Evolutionary conservation across 2,329 filamentous ascomycete genomes (phyloP), one percentile per base, ranked within the genome.

Genomic region (Gaeumannomyces tritici): DNA sequence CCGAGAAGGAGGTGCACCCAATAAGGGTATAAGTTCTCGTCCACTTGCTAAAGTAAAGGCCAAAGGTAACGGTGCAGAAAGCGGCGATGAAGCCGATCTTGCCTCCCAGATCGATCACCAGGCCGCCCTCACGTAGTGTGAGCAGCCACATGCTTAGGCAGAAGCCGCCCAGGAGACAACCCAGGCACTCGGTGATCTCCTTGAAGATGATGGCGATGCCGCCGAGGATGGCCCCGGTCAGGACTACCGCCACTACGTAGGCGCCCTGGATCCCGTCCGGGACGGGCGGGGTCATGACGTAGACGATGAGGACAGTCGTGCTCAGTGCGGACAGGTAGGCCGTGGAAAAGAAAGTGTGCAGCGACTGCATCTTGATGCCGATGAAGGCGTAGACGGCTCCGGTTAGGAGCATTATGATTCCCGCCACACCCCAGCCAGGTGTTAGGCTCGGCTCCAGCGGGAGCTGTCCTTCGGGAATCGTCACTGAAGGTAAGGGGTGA

Each of bases 91-190:
- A 89, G 27, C 89, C 86, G 12, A 85, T 83, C 71, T 88, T 92
- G 4, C 86, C 80, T 21, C 80, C 78, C 0, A 80, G 80, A 2
- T 81, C 79, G 5, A 79, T 77, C 55, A 97, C 79, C 42, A 96
- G 77, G 1, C 93, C 92, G 8, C 91, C 93, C 0, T 86, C 80
- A 62, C 86, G 87, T 56, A 97, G 75, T 28, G 87, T 88, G 57
- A 97, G 80, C 61, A 98, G 80, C 93, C 93, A 98, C 92, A 96
- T 96, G 71, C 87, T 86, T 9, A 95, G 71, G 66, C 87, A 91
- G 72, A 95, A 96, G 0, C 92, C 92, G 29, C 91, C 92, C 0
- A 96, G 79, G n/a, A 93, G 77, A 70, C 91, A 96, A 2, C 89
- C 91, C n/a, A 96, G 77, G 8, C 83, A 81, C 62, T 92, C 89